Base-by-base conservation (phyloP, 1,284 basidiomycete genomes). In the Rhodotorula glutinis region DNA sequence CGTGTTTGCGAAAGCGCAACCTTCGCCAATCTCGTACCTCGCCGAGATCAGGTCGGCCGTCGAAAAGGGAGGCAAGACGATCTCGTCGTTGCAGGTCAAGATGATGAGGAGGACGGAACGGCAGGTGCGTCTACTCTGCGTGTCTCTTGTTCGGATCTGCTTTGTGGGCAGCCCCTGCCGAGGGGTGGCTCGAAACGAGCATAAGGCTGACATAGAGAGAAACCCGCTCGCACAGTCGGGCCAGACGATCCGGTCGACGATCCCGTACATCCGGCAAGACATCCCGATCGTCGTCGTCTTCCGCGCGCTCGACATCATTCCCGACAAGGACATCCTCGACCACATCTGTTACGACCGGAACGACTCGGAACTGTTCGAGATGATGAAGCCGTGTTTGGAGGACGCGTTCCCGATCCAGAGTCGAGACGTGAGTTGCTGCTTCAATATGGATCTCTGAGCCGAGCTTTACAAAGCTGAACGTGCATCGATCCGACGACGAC, bases 211-310 rank as follows among this genome's bases (percentile, higher is more conserved):
- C 5, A 5, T 11, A 38, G 33, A 5, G n/a, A 51, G 14, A 33
- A 55, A 27, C 47, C 19, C 21, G 40, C 53, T 21, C n/a, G 17
- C 14, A 47, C 67, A 73, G 70, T 70, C 68, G 19, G 92, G 92
- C 59, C 92, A 92, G 78, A 91, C 94, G 72, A 98, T 99, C 83
- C 92, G 94, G 78, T 94, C 94, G 13, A 94, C 92, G 17, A 89
- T 99, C 62, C 95, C 95, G 0, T 98, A 99, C 80, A 97, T 98
- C 80, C 92, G 94, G 76, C 91, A 93, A 74, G 95, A 98, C 79
- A 94, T 99, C 75, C 95, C 95, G 4, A 94, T 99, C 74, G 96
- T 97, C 86, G 92, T 99, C 65, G 92, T 98, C 75, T 99, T 99
- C 83, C 90, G 95, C 75, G 95, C 91, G 2, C 87, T 99, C 65